Percentiles rank a stretch among this genome's conserved stretches.
phyloP scores from a whole-genome alignment of 2,329 filamentous ascomycete genomes.

The Penicillium nordicum region DNA sequence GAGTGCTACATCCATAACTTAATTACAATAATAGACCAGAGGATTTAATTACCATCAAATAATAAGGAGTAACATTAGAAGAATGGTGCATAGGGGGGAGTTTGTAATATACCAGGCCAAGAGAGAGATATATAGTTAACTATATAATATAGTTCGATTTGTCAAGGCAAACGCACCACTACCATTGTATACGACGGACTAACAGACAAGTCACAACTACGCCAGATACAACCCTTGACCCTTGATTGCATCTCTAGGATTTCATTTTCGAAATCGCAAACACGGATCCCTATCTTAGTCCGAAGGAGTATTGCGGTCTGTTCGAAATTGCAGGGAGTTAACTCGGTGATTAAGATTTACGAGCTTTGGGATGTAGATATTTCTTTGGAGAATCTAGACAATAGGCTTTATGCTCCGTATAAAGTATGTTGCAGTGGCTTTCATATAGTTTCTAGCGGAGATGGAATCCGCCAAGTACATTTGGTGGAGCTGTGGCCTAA shows the following conservation, averaged over 20 bases:
- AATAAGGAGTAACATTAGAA: neutral
- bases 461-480: neutral
- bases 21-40: neutral
- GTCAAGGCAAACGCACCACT: neutral
- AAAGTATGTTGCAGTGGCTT: neutral
- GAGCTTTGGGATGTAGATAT: neutral
- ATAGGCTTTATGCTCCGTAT: neutral
- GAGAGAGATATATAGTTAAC: too few species aligned
- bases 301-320: neutral
- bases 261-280: neutral
- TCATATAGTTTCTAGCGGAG: neutral
- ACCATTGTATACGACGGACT: neutral
- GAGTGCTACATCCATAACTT: neutral
- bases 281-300: neutral
- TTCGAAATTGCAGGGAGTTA: neutral
- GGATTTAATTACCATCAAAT: neutral
- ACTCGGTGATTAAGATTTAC: neutral
- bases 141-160: neutral
- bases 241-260: neutral
- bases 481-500: neutral
- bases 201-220: neutral
- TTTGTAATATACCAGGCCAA: neutral
- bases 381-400: neutral
- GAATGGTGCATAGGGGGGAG: neutral
- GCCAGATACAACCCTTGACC: neutral